Evolutionary conservation across 495 filamentous ascomycete species (phyloP), one percentile per base, ranked within the genome.

Genomic region (Baudoinia panamericana): DNA sequence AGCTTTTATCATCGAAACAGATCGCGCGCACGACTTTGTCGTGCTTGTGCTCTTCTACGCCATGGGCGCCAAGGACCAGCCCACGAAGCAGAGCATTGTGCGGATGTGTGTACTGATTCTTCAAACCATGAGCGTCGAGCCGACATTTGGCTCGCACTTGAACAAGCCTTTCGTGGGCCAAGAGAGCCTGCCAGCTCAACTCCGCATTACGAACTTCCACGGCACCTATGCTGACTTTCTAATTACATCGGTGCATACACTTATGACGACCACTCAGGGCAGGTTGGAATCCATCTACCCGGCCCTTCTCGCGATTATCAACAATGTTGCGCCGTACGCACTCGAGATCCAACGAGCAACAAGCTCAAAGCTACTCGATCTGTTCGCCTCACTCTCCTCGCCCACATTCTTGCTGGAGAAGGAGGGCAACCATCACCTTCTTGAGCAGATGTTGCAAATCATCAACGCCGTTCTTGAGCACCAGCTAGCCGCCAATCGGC

Each of bases 31-130:
- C 54, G 90, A 99, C 56, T 96, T 95, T 54, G 67, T 94, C 30
- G 76, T 95, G 29, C 68, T 95, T 19, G 77, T 92, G 37, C 63
- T 95, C 2, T 96, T 90, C 63, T 95, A 96, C 59, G 84, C 85
- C 11, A 72, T 93, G 24, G 84, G 92, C 52, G 81, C 88, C 55
- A 83, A 82, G 54, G 67, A 71, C 21, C 87, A 96, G 57, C 68
- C 80, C 13, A 77, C 87, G 2, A 93, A 90, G 57, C 84, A 93
- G 54, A 86, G 92, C 0, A 72, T 95, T 3, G 84, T 96, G 15
- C 69, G 88, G 28, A 93, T 96, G 86, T 96, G 90, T 61, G 80
- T 92, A 18, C 96, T 99, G 63, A 75, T 96, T 34, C 61, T 96
- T 29, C 90, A 99, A 58, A 99, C 92, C 1, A 65, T 96, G 54